A percentile compares a stretch with the other conserved stretches of the same genome.
These are phyloP conservation scores for Diplodia intermedia DNA, from an alignment of 2,329 filamentous ascomycete species.

Conservation along the genomic window DNA sequence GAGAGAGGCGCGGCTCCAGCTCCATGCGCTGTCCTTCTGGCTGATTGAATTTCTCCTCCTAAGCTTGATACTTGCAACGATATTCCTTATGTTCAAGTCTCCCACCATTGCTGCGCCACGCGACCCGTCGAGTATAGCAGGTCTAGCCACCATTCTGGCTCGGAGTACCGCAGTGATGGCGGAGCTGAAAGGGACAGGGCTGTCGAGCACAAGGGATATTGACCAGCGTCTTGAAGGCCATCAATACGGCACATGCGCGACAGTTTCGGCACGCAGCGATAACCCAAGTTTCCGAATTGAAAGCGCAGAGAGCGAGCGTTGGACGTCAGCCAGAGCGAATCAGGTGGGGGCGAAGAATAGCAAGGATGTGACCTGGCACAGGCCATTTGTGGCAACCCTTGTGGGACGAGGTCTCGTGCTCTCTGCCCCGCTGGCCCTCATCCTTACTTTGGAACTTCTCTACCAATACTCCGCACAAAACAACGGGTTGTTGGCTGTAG, in stretches of 20 bases:
- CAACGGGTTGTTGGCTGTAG: background rate
- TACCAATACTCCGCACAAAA: background rate
- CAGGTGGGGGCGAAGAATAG: background rate
- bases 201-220: background rate
- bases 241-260: background rate
- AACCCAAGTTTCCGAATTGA: background rate
- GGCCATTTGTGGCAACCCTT: no score
- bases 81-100: background rate
- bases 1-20: background rate
- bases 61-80: background rate
- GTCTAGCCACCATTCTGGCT: background rate
- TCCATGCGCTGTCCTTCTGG: background rate
- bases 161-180: background rate
- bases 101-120: background rate
- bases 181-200: background rate
- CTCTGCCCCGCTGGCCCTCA: background rate
- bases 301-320: background rate
- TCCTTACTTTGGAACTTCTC: background rate
- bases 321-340: no score
- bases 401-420: no score
- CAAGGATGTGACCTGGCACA: no score
- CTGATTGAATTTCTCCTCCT: background rate
- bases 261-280: background rate
- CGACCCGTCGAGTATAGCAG: background rate
- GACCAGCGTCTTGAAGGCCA: background rate